phyloP scores from a whole-genome alignment of 192 early-diverging fungal species.

The Diversispora eburnea region DNA sequence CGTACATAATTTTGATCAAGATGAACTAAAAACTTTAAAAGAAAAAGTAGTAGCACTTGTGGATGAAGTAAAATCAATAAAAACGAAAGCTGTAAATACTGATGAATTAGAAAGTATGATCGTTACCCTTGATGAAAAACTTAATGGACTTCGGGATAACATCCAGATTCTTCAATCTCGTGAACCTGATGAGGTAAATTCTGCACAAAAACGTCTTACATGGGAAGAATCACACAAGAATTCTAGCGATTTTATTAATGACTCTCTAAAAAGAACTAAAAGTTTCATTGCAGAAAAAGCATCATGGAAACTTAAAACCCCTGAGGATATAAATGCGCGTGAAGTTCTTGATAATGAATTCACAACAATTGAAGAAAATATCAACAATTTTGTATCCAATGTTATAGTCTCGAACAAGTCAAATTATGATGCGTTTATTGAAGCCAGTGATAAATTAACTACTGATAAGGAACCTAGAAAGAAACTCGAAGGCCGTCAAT shows the following conservation, averaged over 20 bases:
- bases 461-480: conserved; percentile 5
- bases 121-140: background rate
- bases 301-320: conserved; percentile 14
- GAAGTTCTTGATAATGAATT: conserved; percentile 15
- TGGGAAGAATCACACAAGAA: conserved; percentile 20
- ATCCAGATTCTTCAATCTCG: background rate
- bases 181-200: conserved; percentile 20
- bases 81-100: conserved; percentile 26
- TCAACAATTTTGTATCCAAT: background rate
- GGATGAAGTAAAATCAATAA: conserved; percentile 6
- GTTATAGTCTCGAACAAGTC: background rate
- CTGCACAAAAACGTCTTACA: conserved; percentile 12
- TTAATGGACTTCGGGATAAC: conserved; percentile 1
- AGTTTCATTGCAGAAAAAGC: conserved; percentile 14
- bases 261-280: background rate
- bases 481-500: conserved; percentile 17
- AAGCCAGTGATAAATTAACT: conserved; percentile 17
- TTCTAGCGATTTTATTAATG: background rate
- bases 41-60: conserved; percentile 26
- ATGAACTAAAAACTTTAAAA: conserved; percentile 27
- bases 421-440: conserved; percentile 19
- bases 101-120: conserved; percentile 28
- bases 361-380: conserved; percentile 4
- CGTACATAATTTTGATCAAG: conserved; percentile 29
- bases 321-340: conserved; percentile 1